Evolutionary conservation across 2,329 filamentous ascomycete species (phyloP).

Genomic region (Pseudogymnoascus sp.): DNA sequence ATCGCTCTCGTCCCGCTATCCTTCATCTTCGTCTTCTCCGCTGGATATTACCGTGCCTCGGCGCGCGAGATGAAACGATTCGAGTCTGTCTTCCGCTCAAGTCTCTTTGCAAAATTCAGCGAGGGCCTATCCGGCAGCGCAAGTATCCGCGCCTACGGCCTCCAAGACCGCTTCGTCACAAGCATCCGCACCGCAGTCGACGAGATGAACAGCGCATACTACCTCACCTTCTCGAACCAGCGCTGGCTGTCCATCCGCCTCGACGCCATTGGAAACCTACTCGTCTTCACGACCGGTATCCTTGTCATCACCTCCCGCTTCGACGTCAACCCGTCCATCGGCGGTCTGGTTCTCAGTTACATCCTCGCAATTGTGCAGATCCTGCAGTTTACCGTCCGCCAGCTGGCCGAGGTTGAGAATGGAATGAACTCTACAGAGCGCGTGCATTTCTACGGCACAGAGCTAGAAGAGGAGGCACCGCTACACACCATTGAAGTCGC

Average conservation of each 20-base stretch:
- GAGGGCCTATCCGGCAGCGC: conserved; percentile 79
- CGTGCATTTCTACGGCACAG: conserved; percentile 77
- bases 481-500: conserved; percentile 67
- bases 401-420: conserved; percentile 92
- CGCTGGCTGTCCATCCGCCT: conserved; percentile 83
- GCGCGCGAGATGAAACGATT: conserved; percentile 92
- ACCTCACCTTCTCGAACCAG: conserved; percentile 90
- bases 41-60: conserved; percentile 82
- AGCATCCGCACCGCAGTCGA: conserved; percentile 70
- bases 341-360: conserved; percentile 83
- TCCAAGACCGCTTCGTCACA: conserved; percentile 64
- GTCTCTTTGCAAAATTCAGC: conserved; percentile 82
- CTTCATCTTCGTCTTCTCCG: conserved; percentile 70
- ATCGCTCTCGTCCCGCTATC: conserved; percentile 63
- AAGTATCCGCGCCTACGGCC: conserved; percentile 81
- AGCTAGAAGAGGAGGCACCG: conserved; percentile 84
- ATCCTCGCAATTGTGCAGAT: conserved; percentile 90
- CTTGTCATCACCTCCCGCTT: conserved; percentile 89
- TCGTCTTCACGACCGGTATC: conserved; percentile 84
- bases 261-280: conserved; percentile 71
- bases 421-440: conserved; percentile 97
- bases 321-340: conserved; percentile 73
- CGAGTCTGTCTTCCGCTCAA: conserved; percentile 79
- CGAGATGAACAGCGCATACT: conserved; percentile 90
- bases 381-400: conserved; percentile 90